These are phyloP conservation scores for Coccomyxa subellipsoidea DNA, from an alignment of 163 green algal species.

Conservation along the genomic window DNA sequence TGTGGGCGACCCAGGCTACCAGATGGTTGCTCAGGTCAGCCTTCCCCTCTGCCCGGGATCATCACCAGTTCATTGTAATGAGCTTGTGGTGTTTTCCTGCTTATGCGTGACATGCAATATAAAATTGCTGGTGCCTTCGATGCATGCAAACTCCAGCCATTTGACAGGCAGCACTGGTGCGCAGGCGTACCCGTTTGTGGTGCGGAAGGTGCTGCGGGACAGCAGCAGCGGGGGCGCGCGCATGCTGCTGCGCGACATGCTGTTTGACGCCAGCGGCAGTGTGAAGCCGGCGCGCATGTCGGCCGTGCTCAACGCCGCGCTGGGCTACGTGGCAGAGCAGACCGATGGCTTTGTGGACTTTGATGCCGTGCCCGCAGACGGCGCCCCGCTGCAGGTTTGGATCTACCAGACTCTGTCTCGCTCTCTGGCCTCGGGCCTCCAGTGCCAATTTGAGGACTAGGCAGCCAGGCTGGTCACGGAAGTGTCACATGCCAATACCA, in stretches of 20 bases:
- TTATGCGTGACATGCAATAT: too few relatives aligned
- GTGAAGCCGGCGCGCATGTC: conserved; percentile 60
- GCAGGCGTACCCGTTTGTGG: conserved; percentile 80
- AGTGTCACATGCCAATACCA: not conserved
- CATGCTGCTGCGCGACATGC: conserved; percentile 52
- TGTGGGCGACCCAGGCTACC: conserved; percentile 73
- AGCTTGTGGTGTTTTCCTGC: too few relatives aligned
- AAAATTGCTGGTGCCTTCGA: too few relatives aligned
- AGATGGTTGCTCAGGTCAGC: conserved; percentile 62
- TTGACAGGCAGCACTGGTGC: not conserved
- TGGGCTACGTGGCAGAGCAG: conserved; percentile 65
- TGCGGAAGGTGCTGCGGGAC: conserved; percentile 75
- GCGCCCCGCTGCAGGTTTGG: conserved; percentile 48
- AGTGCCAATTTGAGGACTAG: not conserved
- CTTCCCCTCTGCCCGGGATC: not conserved
- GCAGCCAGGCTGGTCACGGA: not conserved
- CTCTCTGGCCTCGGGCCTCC: not conserved
- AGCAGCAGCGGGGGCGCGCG: conserved; percentile 44
- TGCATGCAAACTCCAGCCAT: not conserved
- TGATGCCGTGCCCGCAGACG: conserved; percentile 67
- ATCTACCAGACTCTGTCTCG: too few relatives aligned
- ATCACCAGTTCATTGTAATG: too few relatives aligned
- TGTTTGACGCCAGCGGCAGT: conserved; percentile 53
- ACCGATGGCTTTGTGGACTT: conserved; percentile 72
- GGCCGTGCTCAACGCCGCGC: conserved; percentile 71